Evolutionary conservation across 2,329 filamentous ascomycete genomes (phyloP).

Genomic region (Colletotrichum phormii): DNA sequence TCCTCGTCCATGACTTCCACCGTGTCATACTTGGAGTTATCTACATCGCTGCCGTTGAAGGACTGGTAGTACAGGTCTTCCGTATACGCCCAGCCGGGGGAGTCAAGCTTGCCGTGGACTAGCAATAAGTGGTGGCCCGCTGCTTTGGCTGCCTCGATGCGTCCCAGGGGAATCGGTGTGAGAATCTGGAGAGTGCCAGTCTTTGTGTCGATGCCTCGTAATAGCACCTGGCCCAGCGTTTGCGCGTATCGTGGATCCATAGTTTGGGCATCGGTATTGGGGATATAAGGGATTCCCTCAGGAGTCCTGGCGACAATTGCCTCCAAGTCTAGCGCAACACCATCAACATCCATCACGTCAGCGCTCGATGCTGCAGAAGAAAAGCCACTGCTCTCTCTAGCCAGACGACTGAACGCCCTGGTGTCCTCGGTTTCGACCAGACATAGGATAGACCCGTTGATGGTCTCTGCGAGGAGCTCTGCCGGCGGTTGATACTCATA

Average conservation of each 20-base stretch:
- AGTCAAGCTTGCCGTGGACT: slow-evolving; percentile 75
- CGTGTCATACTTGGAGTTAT: slow-evolving; percentile 43
- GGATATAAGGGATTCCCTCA: slow-evolving; percentile 72
- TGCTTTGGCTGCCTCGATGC: slow-evolving; percentile 53
- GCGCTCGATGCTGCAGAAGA: not conserved
- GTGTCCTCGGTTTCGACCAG: slow-evolving; percentile 70
- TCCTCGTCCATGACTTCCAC: slow-evolving; percentile 50
- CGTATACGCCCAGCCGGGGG: slow-evolving; percentile 76
- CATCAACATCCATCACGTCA: slow-evolving; percentile 38
- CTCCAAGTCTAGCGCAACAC: slow-evolving; percentile 16
- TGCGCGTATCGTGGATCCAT: slow-evolving; percentile 71
- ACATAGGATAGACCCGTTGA: slow-evolving; percentile 78
- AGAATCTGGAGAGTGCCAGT: slow-evolving; percentile 71
- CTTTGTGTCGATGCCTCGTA: slow-evolving; percentile 75
- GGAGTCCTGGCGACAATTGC: slow-evolving; percentile 53
- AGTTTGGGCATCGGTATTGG: slow-evolving; percentile 62
- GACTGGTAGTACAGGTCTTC: slow-evolving; percentile 66
- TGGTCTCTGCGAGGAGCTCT: slow-evolving; percentile 69
- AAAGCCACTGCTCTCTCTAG: slow-evolving; percentile 12
- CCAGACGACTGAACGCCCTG: slow-evolving; percentile 58
- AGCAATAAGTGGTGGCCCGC: slow-evolving; percentile 67
- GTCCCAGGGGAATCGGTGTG: slow-evolving; percentile 64
- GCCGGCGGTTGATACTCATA: slow-evolving; percentile 74
- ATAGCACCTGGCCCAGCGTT: slow-evolving; percentile 72
- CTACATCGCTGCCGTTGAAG: slow-evolving; percentile 36